Evolutionary conservation across 768 basidiomycete species (phyloP).

Genomic region (Termitomyces sp.): DNA sequence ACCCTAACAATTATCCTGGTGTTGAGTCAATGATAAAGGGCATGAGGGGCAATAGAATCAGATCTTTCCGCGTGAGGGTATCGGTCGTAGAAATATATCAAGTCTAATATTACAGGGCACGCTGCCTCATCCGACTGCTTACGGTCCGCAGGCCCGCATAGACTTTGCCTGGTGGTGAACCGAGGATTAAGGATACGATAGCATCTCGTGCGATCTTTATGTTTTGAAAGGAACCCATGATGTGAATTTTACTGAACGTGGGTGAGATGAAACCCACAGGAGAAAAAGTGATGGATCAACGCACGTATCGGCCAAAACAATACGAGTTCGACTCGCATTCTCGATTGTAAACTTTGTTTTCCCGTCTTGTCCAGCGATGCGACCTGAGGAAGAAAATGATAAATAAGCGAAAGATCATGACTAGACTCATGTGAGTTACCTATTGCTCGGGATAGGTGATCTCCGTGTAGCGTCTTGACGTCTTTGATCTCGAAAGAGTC

Average conservation of each 20-base stretch:
- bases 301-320: slow-evolving; percentile 96
- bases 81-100: slow-evolving; percentile 2
- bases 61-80: background rate
- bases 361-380: slow-evolving; percentile 97
- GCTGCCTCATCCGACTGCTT: slow-evolving; percentile 89
- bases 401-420: background rate
- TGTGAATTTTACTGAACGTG: slow-evolving; percentile 86
- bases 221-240: slow-evolving; percentile 97
- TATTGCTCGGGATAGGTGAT: slow-evolving; percentile 97
- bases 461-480: slow-evolving; percentile 96
- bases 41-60: background rate
- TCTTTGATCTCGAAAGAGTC: slow-evolving; percentile 99
- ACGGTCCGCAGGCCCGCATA: slow-evolving; percentile 90
- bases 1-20: background rate
- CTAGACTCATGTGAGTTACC: slow-evolving; percentile 41
- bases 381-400: slow-evolving; percentile 47
- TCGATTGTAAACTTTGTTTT: slow-evolving; percentile 99
- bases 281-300: slow-evolving; percentile 27
- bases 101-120: slow-evolving; percentile 56
- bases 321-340: slow-evolving; percentile 95
- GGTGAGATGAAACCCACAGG: background rate
- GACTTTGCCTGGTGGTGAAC: slow-evolving; percentile 93
- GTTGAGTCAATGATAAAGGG: background rate
- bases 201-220: slow-evolving; percentile 98
- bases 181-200: slow-evolving; percentile 91